phyloP scores from a whole-genome alignment of 257 asterid genomes.

The Salvia rosmarinus region DNA sequence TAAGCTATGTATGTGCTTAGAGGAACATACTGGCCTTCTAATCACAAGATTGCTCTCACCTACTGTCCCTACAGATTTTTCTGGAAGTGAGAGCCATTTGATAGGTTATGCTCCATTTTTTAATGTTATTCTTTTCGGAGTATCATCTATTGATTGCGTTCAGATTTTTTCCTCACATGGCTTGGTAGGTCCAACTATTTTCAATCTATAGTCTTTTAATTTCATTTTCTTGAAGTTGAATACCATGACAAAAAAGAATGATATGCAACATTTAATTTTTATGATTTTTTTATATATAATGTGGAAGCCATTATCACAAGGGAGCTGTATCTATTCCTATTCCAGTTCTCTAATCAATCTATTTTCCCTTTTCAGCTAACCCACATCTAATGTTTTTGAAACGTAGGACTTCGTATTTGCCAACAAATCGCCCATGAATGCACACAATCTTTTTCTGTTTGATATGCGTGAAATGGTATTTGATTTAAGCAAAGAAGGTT shows the following conservation, averaged over 20 bases:
- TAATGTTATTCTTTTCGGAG: conserved; percentile 84
- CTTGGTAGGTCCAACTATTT: conserved; percentile 72
- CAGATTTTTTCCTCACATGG: conserved; percentile 94
- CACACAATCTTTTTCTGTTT: no score
- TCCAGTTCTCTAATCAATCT: conserved; percentile 15
- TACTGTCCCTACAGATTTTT: conserved; percentile 65
- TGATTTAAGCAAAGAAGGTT: no score
- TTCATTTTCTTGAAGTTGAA: conserved; percentile 20
- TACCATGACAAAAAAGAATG: neutral
- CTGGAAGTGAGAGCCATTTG: conserved; percentile 85
- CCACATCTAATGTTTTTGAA: conserved; percentile 7
- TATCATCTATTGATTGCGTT: conserved; percentile 71
- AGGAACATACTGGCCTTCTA: conserved; percentile 81
- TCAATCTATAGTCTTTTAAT: conserved; percentile 25
- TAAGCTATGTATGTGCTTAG: conserved; percentile 41
- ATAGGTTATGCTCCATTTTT: conserved; percentile 80
- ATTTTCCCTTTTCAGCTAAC: conserved; percentile 17
- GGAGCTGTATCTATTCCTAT: conserved; percentile 14
- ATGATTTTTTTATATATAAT: neutral
- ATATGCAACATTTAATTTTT: conserved; percentile 11
- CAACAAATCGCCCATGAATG: no score
- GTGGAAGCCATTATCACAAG: conserved; percentile 17
- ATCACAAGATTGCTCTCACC: conserved; percentile 87
- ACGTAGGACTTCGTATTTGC: neutral
- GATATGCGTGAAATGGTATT: no score